Evolutionary conservation across 2,329 filamentous ascomycete genomes (phyloP), one percentile per base, ranked within the genome.

Genomic region (Drechmeria coniospora): DNA sequence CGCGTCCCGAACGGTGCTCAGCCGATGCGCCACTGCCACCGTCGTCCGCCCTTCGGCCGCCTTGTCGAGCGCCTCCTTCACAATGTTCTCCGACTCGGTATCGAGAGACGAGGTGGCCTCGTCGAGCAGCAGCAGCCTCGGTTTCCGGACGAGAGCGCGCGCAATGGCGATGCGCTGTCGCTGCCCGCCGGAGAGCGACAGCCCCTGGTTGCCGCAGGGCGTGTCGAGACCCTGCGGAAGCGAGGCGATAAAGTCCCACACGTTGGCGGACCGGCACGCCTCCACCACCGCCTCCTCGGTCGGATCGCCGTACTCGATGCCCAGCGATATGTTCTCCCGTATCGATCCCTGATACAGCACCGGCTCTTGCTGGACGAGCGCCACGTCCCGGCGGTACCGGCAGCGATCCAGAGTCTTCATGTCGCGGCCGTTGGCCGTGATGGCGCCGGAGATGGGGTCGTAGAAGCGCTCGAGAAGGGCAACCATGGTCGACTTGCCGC

Each of bases 141-240:
- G 78, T 27, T 71, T 57, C 25, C 74, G 69, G 29, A 83, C 61
- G 16, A 83, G 72, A 8, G 74, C 74, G 6, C 79, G 61, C 0
- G 78, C 79, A 35, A 84, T 83, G 7, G 77, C 75, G 19, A 81
- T 65, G 14, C 75, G 68, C 46, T 83, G 78, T 6, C 76, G 59
- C 45, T 84, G 77, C 1, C 79, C 79, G 15, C 79, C 79, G 1
- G 74, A 80, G 2, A 84, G 55, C 32, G 76, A 73, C 12, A 75
- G 66, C 1, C 77, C 77, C 26, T 68, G 66, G 38, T 75, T 67
- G 2, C 78, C 77, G 14, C 78, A 75, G 1, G 61, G 53, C 0
- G 76, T 78, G 2, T 61, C 53, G 30, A 79, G 72, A 1, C 70
- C 71, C 31, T 77, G 53, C 2, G 69, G 67, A 0, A 74, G 54